A percentile compares a stretch with the other conserved stretches of the same genome.
Conservation (phyloP, 2,329 filamentous ascomycete species). For the Stachybotrys chlorohalonatus region DNA sequence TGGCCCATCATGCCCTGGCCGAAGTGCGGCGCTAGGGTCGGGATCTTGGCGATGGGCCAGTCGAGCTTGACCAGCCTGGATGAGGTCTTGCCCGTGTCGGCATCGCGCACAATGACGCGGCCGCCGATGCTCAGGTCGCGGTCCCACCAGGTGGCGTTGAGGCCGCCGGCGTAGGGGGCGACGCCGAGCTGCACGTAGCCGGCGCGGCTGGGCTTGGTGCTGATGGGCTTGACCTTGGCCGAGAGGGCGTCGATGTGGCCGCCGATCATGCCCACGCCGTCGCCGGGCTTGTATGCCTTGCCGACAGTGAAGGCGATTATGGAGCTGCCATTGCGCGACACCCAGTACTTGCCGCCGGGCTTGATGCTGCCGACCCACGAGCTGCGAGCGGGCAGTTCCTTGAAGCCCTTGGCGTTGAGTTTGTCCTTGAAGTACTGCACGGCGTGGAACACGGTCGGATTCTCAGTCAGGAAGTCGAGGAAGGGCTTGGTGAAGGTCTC, state of each 20-base stretch:
- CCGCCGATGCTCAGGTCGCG: slow-evolving; percentile 87
- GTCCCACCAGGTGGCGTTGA: slow-evolving; percentile 95
- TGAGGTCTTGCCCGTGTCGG: slow-evolving; percentile 62
- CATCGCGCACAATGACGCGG: slow-evolving; percentile 73
- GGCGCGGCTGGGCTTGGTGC: slow-evolving; percentile 71
- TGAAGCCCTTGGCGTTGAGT: slow-evolving; percentile 64
- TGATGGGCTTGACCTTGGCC: slow-evolving; percentile 83
- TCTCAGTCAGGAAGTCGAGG: slow-evolving; percentile 76
- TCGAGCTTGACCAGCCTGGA: slow-evolving; percentile 81
- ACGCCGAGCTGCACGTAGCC: slow-evolving; percentile 87
- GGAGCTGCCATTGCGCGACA: slow-evolving; percentile 75
- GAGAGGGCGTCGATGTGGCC: slow-evolving; percentile 92
- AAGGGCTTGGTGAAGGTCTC: slow-evolving; percentile 75
- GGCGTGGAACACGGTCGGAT: slow-evolving; percentile 89
- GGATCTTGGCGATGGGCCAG: slow-evolving; percentile 90
- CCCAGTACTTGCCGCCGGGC: slow-evolving; percentile 80
- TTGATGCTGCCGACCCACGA: slow-evolving; percentile 65
- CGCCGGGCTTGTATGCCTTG: slow-evolving; percentile 69
- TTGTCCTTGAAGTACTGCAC: slow-evolving; percentile 71
- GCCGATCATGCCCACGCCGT: slow-evolving; percentile 80
- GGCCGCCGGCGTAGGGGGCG: slow-evolving; percentile 80
- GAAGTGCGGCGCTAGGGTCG: slow-evolving; percentile 90
- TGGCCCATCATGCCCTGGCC: slow-evolving; percentile 61
- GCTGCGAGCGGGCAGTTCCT: slow-evolving; percentile 69
- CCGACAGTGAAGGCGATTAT: slow-evolving; percentile 82